Evolutionary conservation across 805 yeast genomes (phyloP).

Genomic region (Starmera quercuum): DNA sequence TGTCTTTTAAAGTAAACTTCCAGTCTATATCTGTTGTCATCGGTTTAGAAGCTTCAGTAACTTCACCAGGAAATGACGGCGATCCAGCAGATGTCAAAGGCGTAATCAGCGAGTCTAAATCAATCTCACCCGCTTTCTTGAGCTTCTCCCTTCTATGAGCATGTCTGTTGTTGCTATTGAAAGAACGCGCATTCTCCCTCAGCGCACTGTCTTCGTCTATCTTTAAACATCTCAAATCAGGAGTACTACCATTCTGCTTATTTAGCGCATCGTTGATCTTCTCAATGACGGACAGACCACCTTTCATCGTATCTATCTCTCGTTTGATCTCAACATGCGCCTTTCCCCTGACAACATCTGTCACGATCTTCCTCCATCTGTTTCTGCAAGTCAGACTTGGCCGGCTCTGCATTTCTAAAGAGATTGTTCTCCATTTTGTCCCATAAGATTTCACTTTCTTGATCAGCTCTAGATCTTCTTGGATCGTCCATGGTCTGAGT

Average conservation of each 20-base stretch:
- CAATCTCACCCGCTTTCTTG: no score
- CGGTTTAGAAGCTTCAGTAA: constrained; percentile 17
- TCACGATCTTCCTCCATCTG: constrained; percentile 83
- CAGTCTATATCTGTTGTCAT: constrained; percentile 42
- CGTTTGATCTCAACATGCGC: constrained; percentile 46
- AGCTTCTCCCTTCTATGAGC: no score
- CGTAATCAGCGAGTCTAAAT: no score
- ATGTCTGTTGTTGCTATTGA: no score
- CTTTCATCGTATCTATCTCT: constrained; percentile 51
- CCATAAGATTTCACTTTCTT: constrained; percentile 64
- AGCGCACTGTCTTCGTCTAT: no score
- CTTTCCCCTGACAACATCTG: constrained; percentile 62
- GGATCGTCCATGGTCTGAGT: constrained; percentile 68
- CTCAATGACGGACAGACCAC: constrained; percentile 21
- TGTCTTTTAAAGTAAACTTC: constrained; percentile 47
- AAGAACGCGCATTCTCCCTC: no score
- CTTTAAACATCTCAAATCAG: not conserved
- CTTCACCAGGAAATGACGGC: constrained; percentile 1
- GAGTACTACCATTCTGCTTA: constrained; percentile 2
- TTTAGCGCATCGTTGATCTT: constrained; percentile 17
- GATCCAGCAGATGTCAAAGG: constrained; percentile 1
- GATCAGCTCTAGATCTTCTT: constrained; percentile 70
- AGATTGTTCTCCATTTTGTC: constrained; percentile 83
- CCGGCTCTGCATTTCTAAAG: constrained; percentile 63
- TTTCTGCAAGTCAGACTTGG: constrained; percentile 88